Conservation (phyloP, 2,329 filamentous ascomycete genomes). For the Dothistroma septosporum region DNA sequence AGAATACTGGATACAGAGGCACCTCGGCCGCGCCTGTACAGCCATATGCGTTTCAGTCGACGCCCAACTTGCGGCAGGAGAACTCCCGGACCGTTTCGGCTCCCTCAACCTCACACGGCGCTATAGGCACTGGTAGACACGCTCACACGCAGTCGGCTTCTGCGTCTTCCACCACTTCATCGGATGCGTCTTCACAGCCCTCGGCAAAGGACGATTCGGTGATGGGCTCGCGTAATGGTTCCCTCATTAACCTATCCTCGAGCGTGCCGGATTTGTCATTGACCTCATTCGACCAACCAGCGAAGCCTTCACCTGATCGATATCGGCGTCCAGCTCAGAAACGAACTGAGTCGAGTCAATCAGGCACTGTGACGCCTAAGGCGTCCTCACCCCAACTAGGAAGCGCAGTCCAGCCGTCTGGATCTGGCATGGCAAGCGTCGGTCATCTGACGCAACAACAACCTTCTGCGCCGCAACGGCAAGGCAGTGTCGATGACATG, state of each 20-base stretch:
- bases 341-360: constrained; percentile 45
- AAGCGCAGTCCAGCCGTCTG: constrained; percentile 47
- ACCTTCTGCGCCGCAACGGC: constrained; percentile 19
- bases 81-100: constrained; percentile 52
- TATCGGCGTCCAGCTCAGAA: constrained; percentile 67
- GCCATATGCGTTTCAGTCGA: constrained; percentile 49
- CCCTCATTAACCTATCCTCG: constrained; percentile 48
- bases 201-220: constrained; percentile 36
- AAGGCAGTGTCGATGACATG: constrained; percentile 64
- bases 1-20: constrained; percentile 41
- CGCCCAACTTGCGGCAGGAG: constrained; percentile 55
- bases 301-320: constrained; percentile 72
- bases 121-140: constrained; percentile 28
- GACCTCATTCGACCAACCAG: constrained; percentile 52
- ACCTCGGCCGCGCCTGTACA: constrained; percentile 44
- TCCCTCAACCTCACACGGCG: constrained; percentile 37
- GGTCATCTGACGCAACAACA: constrained; percentile 44
- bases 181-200: constrained; percentile 37
- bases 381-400: constrained; percentile 21
- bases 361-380: constrained; percentile 37
- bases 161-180: constrained; percentile 50
- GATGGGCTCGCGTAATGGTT: constrained; percentile 31
- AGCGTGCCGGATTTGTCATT: constrained; percentile 54
- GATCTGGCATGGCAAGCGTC: constrained; percentile 53
- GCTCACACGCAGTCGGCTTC: constrained; percentile 37